These are phyloP conservation scores for Choricystis sp. DNA, from an alignment of 139 green algal genomes.

Conservation along the genomic window DNA sequence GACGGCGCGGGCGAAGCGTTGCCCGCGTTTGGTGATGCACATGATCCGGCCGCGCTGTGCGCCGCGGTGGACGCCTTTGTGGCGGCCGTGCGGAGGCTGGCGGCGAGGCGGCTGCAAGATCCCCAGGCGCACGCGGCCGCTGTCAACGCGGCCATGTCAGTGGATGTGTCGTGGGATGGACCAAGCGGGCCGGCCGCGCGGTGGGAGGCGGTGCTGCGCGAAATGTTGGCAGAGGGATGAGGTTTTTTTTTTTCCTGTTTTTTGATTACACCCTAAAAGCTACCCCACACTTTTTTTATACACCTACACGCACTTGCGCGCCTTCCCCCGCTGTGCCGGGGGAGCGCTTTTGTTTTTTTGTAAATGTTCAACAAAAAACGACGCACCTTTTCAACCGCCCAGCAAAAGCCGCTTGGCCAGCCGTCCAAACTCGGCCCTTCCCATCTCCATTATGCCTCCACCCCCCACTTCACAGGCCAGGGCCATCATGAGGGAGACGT, in stretches of 20 bases:
- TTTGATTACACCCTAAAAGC: too few species aligned
- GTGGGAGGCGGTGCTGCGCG: constrained; percentile 39
- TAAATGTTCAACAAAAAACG: neutral
- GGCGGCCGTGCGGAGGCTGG: constrained; percentile 10
- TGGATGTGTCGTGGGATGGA: constrained; percentile 60
- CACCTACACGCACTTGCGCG: too few species aligned
- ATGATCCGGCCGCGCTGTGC: constrained; percentile 5
- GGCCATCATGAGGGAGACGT: too few species aligned
- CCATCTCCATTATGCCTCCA: too few species aligned
- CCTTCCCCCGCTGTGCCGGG: too few species aligned
- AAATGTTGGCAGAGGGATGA: neutral
- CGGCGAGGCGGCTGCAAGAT: constrained; percentile 13
- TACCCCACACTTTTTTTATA: too few species aligned
- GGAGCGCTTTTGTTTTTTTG: neutral
- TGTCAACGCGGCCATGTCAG: constrained; percentile 34
- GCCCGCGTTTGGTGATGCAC: neutral
- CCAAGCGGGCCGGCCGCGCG: constrained; percentile 18
- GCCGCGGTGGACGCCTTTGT: constrained; percentile 18
- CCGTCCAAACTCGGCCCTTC: neutral
- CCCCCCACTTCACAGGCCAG: too few species aligned
- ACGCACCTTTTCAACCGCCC: too few species aligned
- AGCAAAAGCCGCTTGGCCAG: neutral
- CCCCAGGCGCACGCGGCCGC: constrained; percentile 4
- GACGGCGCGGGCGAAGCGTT: constrained; percentile 8
- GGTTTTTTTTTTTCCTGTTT: neutral